Evolutionary conservation across 148 eudicot genomes (phyloP).

Genomic region (Heliosperma pusillum): DNA sequence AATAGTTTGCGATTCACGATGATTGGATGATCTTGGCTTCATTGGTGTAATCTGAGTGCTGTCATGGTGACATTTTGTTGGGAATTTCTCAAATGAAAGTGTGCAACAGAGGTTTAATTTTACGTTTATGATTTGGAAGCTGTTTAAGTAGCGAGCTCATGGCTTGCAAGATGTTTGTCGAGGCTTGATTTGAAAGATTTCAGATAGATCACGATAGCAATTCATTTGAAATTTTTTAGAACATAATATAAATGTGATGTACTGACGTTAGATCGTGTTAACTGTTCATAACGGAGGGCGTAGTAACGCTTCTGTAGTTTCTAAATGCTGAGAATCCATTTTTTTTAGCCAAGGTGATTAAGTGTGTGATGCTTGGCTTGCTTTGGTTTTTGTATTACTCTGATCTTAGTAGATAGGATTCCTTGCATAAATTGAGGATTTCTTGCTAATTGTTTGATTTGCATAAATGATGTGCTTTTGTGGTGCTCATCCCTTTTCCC

Average conservation of each 20-base stretch:
- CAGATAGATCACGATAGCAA: neutral
- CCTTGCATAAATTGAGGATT: too few relatives aligned
- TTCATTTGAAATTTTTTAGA: neutral
- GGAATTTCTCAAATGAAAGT: neutral
- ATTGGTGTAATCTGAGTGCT: neutral
- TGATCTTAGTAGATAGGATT: neutral
- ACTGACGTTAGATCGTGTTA: neutral
- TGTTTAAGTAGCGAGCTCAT: neutral
- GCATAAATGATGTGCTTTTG: neutral
- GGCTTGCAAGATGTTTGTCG: neutral
- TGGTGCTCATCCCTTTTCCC: neutral
- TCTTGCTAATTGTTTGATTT: too few relatives aligned
- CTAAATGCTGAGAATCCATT: neutral
- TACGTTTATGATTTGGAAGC: neutral
- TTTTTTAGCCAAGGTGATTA: neutral
- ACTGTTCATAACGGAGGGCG: neutral
- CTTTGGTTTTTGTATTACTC: neutral
- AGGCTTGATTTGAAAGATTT: neutral
- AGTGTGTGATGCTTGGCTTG: neutral
- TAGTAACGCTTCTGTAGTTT: neutral
- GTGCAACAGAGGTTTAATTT: neutral
- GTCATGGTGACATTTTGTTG: neutral
- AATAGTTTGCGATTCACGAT: neutral
- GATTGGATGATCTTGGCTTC: neutral
- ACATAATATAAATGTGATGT: neutral